Evolutionary conservation across 331 rosid genomes (phyloP).

Genomic region (Rhamnella rubrinervis): DNA sequence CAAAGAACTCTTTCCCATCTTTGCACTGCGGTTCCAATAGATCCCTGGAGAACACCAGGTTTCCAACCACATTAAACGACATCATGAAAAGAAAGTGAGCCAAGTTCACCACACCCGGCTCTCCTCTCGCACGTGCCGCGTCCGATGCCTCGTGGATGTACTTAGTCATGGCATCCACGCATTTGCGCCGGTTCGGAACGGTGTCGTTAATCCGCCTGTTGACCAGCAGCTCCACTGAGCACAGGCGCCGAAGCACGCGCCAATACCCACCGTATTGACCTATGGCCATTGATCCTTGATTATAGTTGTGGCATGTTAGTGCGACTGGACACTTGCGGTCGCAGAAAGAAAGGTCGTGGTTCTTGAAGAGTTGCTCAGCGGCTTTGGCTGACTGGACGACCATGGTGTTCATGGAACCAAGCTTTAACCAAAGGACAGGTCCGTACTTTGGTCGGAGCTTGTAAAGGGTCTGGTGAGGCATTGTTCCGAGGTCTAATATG

Average conservation of each 20-base stretch:
- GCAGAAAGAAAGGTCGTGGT: not conserved
- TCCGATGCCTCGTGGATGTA: not conserved
- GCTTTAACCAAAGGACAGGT: not conserved
- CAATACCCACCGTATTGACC: not conserved
- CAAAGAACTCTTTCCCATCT: slow-evolving; percentile 13
- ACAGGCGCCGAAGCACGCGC: not conserved
- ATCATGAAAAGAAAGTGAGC: not conserved
- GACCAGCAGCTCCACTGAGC: not conserved
- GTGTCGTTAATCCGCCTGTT: not conserved
- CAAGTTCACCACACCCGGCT: not conserved
- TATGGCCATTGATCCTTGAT: not conserved
- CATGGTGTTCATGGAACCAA: not conserved
- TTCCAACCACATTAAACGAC: slow-evolving; percentile 9
- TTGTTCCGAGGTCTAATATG: not conserved
- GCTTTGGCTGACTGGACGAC: not conserved
- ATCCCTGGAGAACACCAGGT: slow-evolving; percentile 10
- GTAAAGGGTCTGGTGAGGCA: not conserved
- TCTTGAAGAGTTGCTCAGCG: not conserved
- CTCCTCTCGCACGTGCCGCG: not conserved
- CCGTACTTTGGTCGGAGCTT: not conserved
- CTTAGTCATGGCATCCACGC: not conserved
- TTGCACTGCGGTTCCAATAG: slow-evolving; percentile 9
- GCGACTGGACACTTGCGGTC: not conserved
- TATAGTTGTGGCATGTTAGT: not conserved
- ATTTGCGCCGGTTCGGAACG: not conserved